Evolutionary conservation across 164 flowering plant species (phyloP).

Genomic region (Berberis vulgaris): DNA sequence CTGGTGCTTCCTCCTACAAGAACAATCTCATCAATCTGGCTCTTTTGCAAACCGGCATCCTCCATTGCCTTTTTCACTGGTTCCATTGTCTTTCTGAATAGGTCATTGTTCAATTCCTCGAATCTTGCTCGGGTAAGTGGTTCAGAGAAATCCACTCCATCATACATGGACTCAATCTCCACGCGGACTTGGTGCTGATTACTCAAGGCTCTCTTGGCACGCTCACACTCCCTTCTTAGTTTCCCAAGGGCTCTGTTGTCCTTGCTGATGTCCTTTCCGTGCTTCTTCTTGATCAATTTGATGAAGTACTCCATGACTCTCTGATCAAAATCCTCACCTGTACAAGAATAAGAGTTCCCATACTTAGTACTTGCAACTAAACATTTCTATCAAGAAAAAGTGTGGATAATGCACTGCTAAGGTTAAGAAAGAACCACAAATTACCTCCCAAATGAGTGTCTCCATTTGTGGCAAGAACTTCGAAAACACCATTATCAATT

Average conservation of each 20-base stretch:
- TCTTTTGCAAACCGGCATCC: slow-evolving; percentile 20
- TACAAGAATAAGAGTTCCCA: too few relatives aligned
- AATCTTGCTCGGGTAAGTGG: slow-evolving; percentile 25
- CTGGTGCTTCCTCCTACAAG: slow-evolving; percentile 25
- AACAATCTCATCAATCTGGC: slow-evolving; percentile 22
- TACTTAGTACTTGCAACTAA: too few relatives aligned
- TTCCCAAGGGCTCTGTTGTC: slow-evolving; percentile 30
- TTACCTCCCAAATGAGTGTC: too few relatives aligned
- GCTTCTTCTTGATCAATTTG: slow-evolving; percentile 27
- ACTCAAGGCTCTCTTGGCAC: slow-evolving; percentile 31
- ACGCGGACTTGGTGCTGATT: slow-evolving; percentile 29
- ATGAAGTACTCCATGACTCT: slow-evolving; percentile 24
- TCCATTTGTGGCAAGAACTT: too few relatives aligned
- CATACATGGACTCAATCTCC: slow-evolving; percentile 26
- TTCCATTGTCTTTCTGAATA: slow-evolving; percentile 24
- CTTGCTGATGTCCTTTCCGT: slow-evolving; percentile 28
- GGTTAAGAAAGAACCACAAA: too few relatives aligned
- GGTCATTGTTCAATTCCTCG: slow-evolving; percentile 24
- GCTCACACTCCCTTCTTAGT: slow-evolving; percentile 26
- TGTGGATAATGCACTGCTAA: too few relatives aligned
- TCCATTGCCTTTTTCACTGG: slow-evolving; percentile 22
- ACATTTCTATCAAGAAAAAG: too few relatives aligned
- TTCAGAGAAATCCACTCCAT: slow-evolving; percentile 28
- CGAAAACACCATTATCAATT: too few relatives aligned
- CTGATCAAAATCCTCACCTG: too few relatives aligned